Percentiles rank a stretch among this genome's conserved stretches.
Conservation (phyloP, 2,329 filamentous ascomycete species). For the Fusarium paranaense region DNA sequence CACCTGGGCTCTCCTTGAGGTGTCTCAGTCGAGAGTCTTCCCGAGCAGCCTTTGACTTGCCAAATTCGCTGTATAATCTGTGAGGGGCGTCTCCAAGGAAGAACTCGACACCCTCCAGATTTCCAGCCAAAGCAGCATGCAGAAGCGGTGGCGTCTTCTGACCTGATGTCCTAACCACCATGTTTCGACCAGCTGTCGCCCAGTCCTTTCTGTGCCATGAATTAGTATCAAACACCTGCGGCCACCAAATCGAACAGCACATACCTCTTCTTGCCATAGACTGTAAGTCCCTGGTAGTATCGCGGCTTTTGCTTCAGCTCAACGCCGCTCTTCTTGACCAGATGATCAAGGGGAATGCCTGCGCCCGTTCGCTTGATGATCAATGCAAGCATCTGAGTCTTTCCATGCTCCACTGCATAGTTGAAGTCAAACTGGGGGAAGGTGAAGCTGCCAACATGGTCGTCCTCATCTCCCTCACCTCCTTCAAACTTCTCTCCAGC, state of each 20-base stretch:
- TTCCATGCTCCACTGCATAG: conserved; percentile 59
- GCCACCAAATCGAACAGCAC: not conserved
- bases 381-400: conserved; percentile 68
- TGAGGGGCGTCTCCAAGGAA: conserved; percentile 78
- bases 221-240: conserved; percentile 23
- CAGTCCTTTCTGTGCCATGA: conserved; percentile 67
- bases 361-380: conserved; percentile 75
- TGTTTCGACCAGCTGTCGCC: conserved; percentile 71
- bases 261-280: conserved; percentile 77
- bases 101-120: conserved; percentile 79
- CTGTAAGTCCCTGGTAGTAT: conserved; percentile 81
- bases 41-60: conserved; percentile 66
- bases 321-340: conserved; percentile 74
- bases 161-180: conserved; percentile 54
- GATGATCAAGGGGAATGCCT: conserved; percentile 74
- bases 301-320: conserved; percentile 73
- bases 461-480: conserved; percentile 51
- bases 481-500: conserved; percentile 50
- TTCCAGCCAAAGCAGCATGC: conserved; percentile 66
- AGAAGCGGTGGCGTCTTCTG: conserved; percentile 69
- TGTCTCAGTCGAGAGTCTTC: conserved; percentile 72
- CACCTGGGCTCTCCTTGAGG: conserved; percentile 68
- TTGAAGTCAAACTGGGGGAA: conserved; percentile 57
- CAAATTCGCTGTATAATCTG: conserved; percentile 76
- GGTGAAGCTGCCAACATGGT: conserved; percentile 47